A percentile compares a stretch with the other conserved stretches of the same genome.
phyloP scores from a whole-genome alignment of 208 protist species.

The Trypanosomatidae sp. region DNA sequence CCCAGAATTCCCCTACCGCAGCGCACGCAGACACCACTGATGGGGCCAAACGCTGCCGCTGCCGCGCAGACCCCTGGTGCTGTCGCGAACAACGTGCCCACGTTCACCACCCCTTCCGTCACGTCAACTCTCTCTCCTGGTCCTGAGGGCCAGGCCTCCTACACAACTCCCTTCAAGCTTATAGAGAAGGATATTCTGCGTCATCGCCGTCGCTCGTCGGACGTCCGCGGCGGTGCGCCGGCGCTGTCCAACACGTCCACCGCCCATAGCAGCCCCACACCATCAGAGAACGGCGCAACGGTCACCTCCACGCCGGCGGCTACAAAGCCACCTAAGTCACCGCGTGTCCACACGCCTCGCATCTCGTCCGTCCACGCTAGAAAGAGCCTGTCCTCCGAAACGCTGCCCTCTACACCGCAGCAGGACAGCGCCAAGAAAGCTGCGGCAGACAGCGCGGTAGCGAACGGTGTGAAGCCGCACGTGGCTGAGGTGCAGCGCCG shows the following conservation, averaged over 20 bases:
- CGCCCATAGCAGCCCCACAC: conserved; percentile 5
- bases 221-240: neutral
- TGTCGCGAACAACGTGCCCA: neutral
- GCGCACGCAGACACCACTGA: conserved; percentile 9
- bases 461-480: conserved; percentile 4
- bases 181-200: conserved; percentile 6
- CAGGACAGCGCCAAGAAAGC: neutral
- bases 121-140: neutral
- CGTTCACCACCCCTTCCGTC: neutral
- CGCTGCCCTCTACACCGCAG: neutral
- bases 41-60: neutral
- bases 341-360: conserved; percentile 18
- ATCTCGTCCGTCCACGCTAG: conserved; percentile 10
- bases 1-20: conserved; percentile 4
- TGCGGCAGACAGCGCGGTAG: neutral
- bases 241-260: conserved; percentile 4
- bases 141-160: neutral
- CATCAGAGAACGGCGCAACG: conserved; percentile 9
- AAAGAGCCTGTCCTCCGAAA: neutral
- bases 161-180: neutral
- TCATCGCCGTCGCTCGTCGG: conserved; percentile 1
- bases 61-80: neutral
- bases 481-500: conserved; percentile 17
- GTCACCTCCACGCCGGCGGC: neutral
- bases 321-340: conserved; percentile 1